These are phyloP conservation scores for Candida michaelii DNA, from an alignment of 805 yeast genomes.

Conservation along the genomic window DNA sequence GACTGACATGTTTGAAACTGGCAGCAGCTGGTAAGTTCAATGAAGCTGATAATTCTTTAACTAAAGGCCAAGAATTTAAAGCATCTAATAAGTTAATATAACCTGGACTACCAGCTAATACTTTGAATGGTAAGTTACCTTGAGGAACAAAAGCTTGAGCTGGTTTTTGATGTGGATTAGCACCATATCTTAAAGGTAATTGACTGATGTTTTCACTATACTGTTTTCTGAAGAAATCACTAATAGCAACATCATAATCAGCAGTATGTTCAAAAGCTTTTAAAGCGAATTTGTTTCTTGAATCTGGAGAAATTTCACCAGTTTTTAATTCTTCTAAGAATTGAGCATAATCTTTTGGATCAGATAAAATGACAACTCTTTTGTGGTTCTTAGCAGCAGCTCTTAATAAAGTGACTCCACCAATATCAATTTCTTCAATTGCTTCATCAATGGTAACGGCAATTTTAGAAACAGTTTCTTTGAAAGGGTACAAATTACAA, in stretches of 20 bases:
- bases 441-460: conserved; percentile 97
- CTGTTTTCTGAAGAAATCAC: conserved; percentile 97
- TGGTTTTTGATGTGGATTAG: conserved; percentile 98
- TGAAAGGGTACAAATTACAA: conserved; percentile 97
- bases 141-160: conserved; percentile 92
- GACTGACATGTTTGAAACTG: conserved; percentile 97
- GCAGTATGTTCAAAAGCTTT: conserved; percentile 99
- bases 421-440: conserved; percentile 97
- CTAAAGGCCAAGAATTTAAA: conserved; percentile 97
- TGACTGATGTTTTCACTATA: conserved; percentile 88
- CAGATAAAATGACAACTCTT: conserved; percentile 92
- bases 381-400: conserved; percentile 99
- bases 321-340: conserved; percentile 77
- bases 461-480: conserved; percentile 92
- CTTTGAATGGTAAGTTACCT: conserved; percentile 92
- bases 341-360: conserved; percentile 88
- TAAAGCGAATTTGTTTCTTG: conserved; percentile 83
- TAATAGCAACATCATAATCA: conserved; percentile 91
- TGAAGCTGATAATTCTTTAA: conserved; percentile 92
- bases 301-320: conserved; percentile 69
- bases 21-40: conserved; percentile 98
- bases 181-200: conserved; percentile 95
- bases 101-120: conserved; percentile 93
- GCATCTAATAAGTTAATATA: conserved; percentile 96
- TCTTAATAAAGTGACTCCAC: conserved; percentile 92